A percentile compares a stretch with the other conserved stretches of the same genome.
phyloP scores from a whole-genome alignment of 768 basidiomycete genomes.

The Rubroboletus satanas region DNA sequence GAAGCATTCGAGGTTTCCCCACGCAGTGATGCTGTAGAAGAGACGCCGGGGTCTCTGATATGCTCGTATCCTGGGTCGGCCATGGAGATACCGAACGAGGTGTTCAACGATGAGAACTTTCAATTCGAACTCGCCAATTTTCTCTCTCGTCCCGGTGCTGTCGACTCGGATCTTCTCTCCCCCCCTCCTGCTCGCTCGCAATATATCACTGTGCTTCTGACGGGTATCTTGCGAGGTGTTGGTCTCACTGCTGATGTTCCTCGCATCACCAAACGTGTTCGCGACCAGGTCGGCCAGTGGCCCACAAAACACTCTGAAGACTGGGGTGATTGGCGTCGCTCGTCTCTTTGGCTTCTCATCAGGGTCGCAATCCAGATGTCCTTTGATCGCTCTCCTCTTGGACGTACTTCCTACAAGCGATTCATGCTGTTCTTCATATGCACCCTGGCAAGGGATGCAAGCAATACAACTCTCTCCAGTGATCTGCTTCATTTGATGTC shows the following conservation, averaged over 20 bases:
- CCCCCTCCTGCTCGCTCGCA: not conserved
- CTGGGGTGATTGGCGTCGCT: slow-evolving; percentile 21
- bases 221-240: not conserved
- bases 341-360: slow-evolving; percentile 33
- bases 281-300: slow-evolving; percentile 18
- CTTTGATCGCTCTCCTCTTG: slow-evolving; percentile 5
- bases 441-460: slow-evolving; percentile 18
- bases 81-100: slow-evolving; percentile 5
- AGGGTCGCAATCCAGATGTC: slow-evolving; percentile 30
- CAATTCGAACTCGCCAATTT: slow-evolving; percentile 15
- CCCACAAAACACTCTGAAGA: not conserved
- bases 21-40: slow-evolving; percentile 27
- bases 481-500: slow-evolving; percentile 26
- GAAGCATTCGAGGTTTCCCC: slow-evolving; percentile 20
- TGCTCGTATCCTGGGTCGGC: slow-evolving; percentile 26
- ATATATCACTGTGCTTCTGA: not conserved
- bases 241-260: slow-evolving; percentile 7
- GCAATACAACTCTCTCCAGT: slow-evolving; percentile 7
- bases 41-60: slow-evolving; percentile 26
- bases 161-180: not conserved
- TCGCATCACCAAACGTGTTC: slow-evolving; percentile 25
- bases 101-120: slow-evolving; percentile 13
- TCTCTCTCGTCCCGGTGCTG: slow-evolving; percentile 14
- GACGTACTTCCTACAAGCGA: slow-evolving; percentile 36
- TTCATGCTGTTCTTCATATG: slow-evolving; percentile 44